These are phyloP conservation scores for Metschnikowia lunata DNA, from an alignment of 805 yeast genomes.

Conservation along the genomic window DNA sequence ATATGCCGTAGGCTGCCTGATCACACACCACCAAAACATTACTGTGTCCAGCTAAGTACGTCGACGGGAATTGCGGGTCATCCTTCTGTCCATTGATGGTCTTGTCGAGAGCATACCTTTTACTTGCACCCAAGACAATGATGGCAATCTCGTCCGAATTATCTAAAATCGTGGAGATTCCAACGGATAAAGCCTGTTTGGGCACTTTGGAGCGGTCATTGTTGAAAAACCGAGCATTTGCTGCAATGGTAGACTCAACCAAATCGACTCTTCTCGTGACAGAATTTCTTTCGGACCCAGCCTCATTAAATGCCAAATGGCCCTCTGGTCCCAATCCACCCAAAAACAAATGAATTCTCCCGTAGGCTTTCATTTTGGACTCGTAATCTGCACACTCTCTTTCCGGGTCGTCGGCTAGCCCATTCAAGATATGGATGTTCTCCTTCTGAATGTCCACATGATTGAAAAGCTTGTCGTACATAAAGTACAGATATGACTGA, in stretches of 20 bases:
- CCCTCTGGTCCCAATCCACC: slow-evolving; percentile 63
- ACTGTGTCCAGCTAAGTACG: slow-evolving; percentile 45
- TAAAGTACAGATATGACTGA: slow-evolving; percentile 56
- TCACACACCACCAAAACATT: slow-evolving; percentile 47
- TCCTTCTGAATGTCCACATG: slow-evolving; percentile 50
- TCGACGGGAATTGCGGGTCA: slow-evolving; percentile 43
- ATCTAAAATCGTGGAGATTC: slow-evolving; percentile 54
- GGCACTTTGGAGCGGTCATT: slow-evolving; percentile 48
- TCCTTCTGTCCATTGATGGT: slow-evolving; percentile 38
- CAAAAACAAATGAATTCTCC: slow-evolving; percentile 49
- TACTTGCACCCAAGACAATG: slow-evolving; percentile 47
- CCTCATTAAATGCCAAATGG: slow-evolving; percentile 57
- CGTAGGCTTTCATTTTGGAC: slow-evolving; percentile 42
- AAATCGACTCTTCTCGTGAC: slow-evolving; percentile 44
- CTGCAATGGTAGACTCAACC: slow-evolving; percentile 47
- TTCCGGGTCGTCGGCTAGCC: slow-evolving; percentile 43
- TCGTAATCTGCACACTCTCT: slow-evolving; percentile 48
- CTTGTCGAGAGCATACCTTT: slow-evolving; percentile 44
- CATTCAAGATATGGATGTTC: slow-evolving; percentile 52
- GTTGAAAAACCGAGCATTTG: slow-evolving; percentile 51
- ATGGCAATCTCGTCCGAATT: slow-evolving; percentile 50
- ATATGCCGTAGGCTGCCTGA: slow-evolving; percentile 41
- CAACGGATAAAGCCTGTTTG: slow-evolving; percentile 48
- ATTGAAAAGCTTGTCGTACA: slow-evolving; percentile 52
- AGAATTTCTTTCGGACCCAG: slow-evolving; percentile 45